A percentile compares a stretch with the other conserved stretches of the same genome.
phyloP scores from a whole-genome alignment of 2,329 filamentous ascomycete species.

The Penicillium brasilianum region DNA sequence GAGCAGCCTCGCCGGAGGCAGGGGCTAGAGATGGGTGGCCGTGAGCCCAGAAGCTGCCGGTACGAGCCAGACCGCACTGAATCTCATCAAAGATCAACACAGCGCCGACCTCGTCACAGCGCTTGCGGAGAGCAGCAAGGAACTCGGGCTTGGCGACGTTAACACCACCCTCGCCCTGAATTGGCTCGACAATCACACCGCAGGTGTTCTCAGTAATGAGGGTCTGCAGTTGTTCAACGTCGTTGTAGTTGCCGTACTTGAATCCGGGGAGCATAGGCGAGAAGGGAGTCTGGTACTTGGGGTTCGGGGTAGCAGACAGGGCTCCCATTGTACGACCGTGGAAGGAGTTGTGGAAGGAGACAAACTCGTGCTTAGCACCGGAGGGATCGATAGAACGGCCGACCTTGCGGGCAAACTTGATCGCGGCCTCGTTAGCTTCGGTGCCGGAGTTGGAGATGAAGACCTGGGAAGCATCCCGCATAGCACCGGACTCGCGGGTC shows the following conservation, averaged over 20 bases:
- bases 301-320: conserved; percentile 94
- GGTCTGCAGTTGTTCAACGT: conserved; percentile 70
- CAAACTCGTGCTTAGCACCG: conserved; percentile 77
- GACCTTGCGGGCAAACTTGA: conserved; percentile 94
- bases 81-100: conserved; percentile 96
- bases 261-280: conserved; percentile 95
- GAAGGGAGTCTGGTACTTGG: conserved; percentile 96
- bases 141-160: conserved; percentile 84
- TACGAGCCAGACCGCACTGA: conserved; percentile 88
- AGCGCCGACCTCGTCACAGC: conserved; percentile 85
- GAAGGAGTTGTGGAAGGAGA: conserved; percentile 91
- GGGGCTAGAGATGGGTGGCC: conserved; percentile 63
- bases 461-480: conserved; percentile 77
- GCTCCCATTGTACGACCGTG: conserved; percentile 96
- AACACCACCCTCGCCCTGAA: conserved; percentile 95
- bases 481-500: conserved; percentile 77
- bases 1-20: conserved; percentile 64
- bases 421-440: conserved; percentile 95
- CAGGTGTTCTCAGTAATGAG: conserved; percentile 86
- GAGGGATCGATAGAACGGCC: conserved; percentile 76
- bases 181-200: conserved; percentile 94
- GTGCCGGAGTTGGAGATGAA: conserved; percentile 97
- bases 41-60: conserved; percentile 91
- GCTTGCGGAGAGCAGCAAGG: conserved; percentile 77
- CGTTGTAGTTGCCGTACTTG: conserved; percentile 83